Base-by-base conservation (phyloP, 2,329 filamentous ascomycete genomes). In the Fusarium tjaetaba region DNA sequence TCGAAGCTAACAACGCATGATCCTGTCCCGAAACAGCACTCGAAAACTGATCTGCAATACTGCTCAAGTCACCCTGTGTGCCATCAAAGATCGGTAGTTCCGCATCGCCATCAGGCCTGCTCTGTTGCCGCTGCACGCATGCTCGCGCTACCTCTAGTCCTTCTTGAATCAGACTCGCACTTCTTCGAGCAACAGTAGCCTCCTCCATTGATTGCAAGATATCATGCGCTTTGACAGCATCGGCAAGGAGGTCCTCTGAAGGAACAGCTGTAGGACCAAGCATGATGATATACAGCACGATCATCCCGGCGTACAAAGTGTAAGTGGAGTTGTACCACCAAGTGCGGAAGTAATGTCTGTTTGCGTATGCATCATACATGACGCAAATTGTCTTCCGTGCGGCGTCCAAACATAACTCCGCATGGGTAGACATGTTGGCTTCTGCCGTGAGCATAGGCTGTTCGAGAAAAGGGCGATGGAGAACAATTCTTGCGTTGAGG, bases 251-350 rank as follows among this genome's bases (percentile, higher is more conserved):
- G 1, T 63, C 53, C 7, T 60, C 53, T 10, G 28, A n/a, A 10
- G 51, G 30, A 14, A 49, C n/a, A 13, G 49, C 14, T 26, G 49
- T 46, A 13, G 39, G 34, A 5, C 59, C 59, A 38, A 66, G 59
- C 59, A 66, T 64, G 18, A 66, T 36, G 22, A 66, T 64, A 11
- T 66, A 64, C 14, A 66, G 64, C 11, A 66, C 48, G 26, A 66
- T 62, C 59, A 66, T 66, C 7, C 64, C 59, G 3, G 59, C 59
- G 20, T 66, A 64, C 7, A 66, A 22, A 6, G 59, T 64, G 3
- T 66, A 66, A 2, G 59, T 66, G 4, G 59, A 56, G 24, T 66
- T 66, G 16, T 66, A 66, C 60, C 64, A 66, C 61, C 61, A 63
- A 10, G 53, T 63, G 3, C 61, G 61, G 22, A 63, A 63, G 18